Evolutionary conservation across 2,329 filamentous ascomycete genomes (phyloP), one percentile per base, ranked within the genome.

Genomic region (Calycina herbarum): DNA sequence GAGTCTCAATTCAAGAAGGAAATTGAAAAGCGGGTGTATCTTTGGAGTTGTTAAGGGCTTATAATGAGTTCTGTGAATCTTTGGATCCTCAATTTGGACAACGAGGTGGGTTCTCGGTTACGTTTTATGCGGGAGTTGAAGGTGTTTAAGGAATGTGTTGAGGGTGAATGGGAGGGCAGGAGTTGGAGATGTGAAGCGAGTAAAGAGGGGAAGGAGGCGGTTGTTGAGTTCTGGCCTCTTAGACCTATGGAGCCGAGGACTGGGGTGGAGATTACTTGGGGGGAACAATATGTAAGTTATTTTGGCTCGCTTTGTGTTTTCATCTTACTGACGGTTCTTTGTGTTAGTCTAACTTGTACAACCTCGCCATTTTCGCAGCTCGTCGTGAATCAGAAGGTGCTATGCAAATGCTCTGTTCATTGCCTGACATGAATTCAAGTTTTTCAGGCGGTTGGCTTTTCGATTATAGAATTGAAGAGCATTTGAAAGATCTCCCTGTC

Each of bases 371-470:
- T 29, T 29, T 29, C 27, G 27, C 27, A 29, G 27, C 27, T 29
- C 27, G 27, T 29, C 27, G 7, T 15, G 42, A 57, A 15, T 64
- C 57, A 5, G 6, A 54, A 5, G 57, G 57, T 59, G 62, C 62
- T 45, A 59, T 15, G 56, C 27, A 64, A 31, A 59, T 64, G 40
- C 56, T 64, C 13, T 24, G 54, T 7, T 11, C 31, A 0, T 35
- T 64, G 3, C 62, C 62, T 31, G 56, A 59, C 29, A 59, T 59
- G 27, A 24, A 54, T 10, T 7, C 40, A 2, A 15, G 15, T n/a
- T 64, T 64, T n/a, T 11, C 11, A 7, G 24, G 40, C 8, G 62
- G 62, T 29, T 64, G 62, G 62, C 62, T 64, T 15, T 64, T 64
- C 20, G 42, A 64, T 17, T 64, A 59, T 17, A 40, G 13, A 13